Percentiles rank a stretch among this genome's conserved stretches.
phyloP scores from a whole-genome alignment of 1,139 yeast genomes.

The Debaryomyces fabryi region DNA sequence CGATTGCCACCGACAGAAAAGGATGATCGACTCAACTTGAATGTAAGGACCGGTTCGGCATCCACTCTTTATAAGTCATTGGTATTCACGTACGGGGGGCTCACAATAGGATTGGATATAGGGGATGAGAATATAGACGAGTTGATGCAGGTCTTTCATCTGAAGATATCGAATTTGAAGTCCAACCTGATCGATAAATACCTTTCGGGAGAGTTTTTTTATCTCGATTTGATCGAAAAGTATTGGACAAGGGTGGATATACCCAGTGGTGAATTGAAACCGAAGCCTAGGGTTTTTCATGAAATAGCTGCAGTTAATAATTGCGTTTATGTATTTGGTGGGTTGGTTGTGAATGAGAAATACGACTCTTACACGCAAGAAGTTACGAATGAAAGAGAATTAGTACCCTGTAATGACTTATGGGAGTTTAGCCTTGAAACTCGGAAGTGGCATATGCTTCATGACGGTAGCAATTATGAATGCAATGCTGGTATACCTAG shows the following conservation, averaged over 20 bases:
- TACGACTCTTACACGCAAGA: constrained; percentile 6
- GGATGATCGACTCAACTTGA: constrained; percentile 52
- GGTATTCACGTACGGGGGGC: constrained; percentile 68
- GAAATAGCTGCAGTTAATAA: constrained; percentile 54
- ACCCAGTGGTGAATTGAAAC: constrained; percentile 27
- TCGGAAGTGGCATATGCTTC: constrained; percentile 54
- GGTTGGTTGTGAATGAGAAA: constrained; percentile 40
- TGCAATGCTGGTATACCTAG: constrained; percentile 32
- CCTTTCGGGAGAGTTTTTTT: constrained; percentile 59
- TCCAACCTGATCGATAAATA: constrained; percentile 41
- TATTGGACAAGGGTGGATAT: constrained; percentile 51
- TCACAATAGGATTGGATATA: constrained; percentile 59
- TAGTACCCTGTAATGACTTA: constrained; percentile 59
- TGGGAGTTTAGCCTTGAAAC: constrained; percentile 64
- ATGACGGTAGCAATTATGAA: constrained; percentile 36
- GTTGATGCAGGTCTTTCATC: constrained; percentile 28
- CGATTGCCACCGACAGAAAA: constrained; percentile 49
- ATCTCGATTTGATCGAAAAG: constrained; percentile 57
- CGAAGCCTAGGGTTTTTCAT: constrained; percentile 62
- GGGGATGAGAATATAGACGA: constrained; percentile 38
- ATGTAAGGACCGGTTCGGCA: constrained; percentile 69
- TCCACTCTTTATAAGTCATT: constrained; percentile 58
- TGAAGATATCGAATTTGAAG: constrained; percentile 29
- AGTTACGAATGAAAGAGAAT: constrained; percentile 19
- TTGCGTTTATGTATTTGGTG: constrained; percentile 64